These are phyloP conservation scores for Leccinum pachyderme DNA, from an alignment of 1,284 basidiomycete genomes.

Conservation along the genomic window DNA sequence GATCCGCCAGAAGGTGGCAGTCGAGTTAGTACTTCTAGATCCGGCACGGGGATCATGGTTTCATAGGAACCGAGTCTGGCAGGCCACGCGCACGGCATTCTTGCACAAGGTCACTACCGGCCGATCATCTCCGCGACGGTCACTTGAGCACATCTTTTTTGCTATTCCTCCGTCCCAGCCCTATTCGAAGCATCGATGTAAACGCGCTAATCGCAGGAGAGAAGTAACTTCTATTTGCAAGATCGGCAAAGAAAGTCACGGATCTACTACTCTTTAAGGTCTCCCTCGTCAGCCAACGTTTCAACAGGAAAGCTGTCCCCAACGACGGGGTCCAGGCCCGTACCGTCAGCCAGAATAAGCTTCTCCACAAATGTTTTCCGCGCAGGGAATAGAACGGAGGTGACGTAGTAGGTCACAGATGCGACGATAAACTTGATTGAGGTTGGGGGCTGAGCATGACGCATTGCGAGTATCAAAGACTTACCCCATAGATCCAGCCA, in stretches of 20 bases:
- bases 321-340: background rate
- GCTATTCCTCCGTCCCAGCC: background rate
- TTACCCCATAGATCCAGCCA: constrained; percentile 69
- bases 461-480: constrained; percentile 18
- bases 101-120: background rate
- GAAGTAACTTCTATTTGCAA: background rate
- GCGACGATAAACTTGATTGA: constrained; percentile 39
- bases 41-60: background rate
- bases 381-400: constrained; percentile 58
- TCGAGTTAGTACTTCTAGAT: constrained; percentile 5
- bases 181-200: background rate
- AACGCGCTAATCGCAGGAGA: constrained; percentile 2
- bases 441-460: constrained; percentile 29
- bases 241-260: constrained; percentile 14
- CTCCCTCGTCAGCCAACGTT: background rate
- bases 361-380: constrained; percentile 54
- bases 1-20: constrained; percentile 13
- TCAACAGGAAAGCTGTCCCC: constrained; percentile 3
- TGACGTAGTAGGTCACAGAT: constrained; percentile 45
- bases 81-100: background rate
- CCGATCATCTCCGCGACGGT: constrained; percentile 16
- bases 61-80: background rate
- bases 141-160: constrained; percentile 2
- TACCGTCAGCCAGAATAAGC: constrained; percentile 34
- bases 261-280: constrained; percentile 9